Evolutionary conservation across 2,329 filamentous ascomycete genomes (phyloP), one percentile per base, ranked within the genome.

Genomic region (Sclerotinia glacialis): DNA sequence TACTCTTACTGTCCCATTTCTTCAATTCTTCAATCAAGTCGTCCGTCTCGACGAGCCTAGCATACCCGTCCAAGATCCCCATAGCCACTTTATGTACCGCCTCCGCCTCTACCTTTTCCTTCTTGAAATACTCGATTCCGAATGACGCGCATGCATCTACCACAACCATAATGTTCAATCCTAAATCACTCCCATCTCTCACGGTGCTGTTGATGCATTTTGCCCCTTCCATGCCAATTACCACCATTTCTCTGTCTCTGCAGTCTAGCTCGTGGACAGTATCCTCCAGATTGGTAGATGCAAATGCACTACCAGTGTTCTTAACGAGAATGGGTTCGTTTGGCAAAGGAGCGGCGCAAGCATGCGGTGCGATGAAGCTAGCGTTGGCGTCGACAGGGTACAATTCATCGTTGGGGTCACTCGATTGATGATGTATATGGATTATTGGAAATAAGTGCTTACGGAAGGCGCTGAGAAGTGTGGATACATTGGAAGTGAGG

Each of bases 201-300:
- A 65, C 66, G 1, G 71, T 72, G 42, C 58, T 71, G 64, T 71
- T 72, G 6, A 74, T 46, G 56, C 72, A 73, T 34, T 72, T 55
- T 18, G 67, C 55, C 5, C 71, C 64, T 69, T 72, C 71, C 70
- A 74, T 72, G 0, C 72, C 72, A 26, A 70, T 63, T 5, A 73
- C 66, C 18, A 72, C 58, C 46, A 71, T 42, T 40, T 61, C 70
- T 28, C 69, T 69, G 40, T 69, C 64, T 53, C n/a, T 62, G n/a
- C 52, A 47, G 9, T 26, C 47, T 14, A 65, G 42, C 14, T 65
- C 66, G 59, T 49, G 26, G 26, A 42, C 9, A n/a, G 9, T 58
- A 49, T 63, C 52, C 2, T 42, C 34, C 26, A 70, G 52, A 0
- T 42, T 64, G 2, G 66, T 65, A 40, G 34, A 66, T 18, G 72